Base-by-base conservation (phyloP, 2,329 filamentous ascomycete species). In the Paraphoma chrysanthemicola region DNA sequence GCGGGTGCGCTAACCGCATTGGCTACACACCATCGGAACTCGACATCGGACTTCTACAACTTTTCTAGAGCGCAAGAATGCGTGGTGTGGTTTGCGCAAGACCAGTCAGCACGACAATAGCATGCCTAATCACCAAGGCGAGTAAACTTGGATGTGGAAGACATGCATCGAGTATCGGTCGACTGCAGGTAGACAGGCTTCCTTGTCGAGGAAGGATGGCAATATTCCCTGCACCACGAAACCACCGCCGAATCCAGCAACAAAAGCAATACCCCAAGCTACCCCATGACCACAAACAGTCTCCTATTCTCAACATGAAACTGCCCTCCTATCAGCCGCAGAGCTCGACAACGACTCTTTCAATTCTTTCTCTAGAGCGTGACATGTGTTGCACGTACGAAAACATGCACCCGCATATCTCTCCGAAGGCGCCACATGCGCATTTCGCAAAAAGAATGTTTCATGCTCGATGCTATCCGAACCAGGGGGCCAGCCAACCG, bases 401-500 rank as follows among this genome's bases (percentile, higher is more conserved):
- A 36, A 36, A 36, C 9, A 36, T 23, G 23, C 23, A 14, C 33
- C 9, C 33, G 33, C 33, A 36, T 36, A 36, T 36, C 33, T 36
- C 14, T 36, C 33, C 33, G 33, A 36, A 3, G 14, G 33, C 33
- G 10, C 9, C 33, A 36, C 33, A 23, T 4, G 33, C 33, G 14
- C 33, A 36, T 36, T 36, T 14, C 23, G 23, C 23, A 23, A 23
- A 23, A 23, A 23, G 14, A 36, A 36, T 36, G 33, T 36, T 36
- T 36, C 33, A 36, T 14, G 33, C 33, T 36, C 33, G 9, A 10
- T 36, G 3, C 10, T 10, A 36, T 10, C 33, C 9, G 14, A 36
- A 7, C 17, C 36, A 33, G 38, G 38, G 53, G 53, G 50, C 44
- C 14, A 42, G 8, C 39, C 48, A 52, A 52, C 18, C 44, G 53